Percentiles rank a stretch among this genome's conserved stretches.
Evolutionary conservation across 257 asterid species (phyloP).

Genomic region (Scutellaria baicalensis): DNA sequence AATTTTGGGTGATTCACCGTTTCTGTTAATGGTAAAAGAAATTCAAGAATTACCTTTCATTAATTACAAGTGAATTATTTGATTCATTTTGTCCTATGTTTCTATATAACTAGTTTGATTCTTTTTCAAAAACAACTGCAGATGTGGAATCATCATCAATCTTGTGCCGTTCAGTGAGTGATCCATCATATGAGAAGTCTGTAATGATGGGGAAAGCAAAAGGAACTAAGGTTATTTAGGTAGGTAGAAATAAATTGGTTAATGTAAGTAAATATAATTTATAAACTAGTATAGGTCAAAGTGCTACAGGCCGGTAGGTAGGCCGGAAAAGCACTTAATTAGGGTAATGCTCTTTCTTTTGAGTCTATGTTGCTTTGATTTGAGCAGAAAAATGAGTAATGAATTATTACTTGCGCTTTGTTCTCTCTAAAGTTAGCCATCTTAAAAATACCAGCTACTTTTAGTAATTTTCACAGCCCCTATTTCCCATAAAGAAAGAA

Average conservation of each 20-base stretch:
- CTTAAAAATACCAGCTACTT: neutral
- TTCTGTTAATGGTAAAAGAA: neutral
- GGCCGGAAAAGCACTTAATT: conserved; percentile 20
- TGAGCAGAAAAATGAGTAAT: conserved; percentile 35
- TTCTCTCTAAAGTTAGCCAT: conserved; percentile 6
- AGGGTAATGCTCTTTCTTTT: conserved; percentile 14
- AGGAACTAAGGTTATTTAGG: neutral
- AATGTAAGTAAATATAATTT: conserved; percentile 1
- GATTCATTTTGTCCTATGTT: neutral
- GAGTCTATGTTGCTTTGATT: conserved; percentile 20
- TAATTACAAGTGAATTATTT: neutral
- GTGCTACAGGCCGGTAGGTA: conserved; percentile 20
- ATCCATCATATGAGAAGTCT: conserved; percentile 53
- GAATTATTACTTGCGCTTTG: conserved; percentile 31
- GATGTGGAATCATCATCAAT: conserved; percentile 38
- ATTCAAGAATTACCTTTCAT: neutral
- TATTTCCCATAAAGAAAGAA: neutral
- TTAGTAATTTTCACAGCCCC: neutral
- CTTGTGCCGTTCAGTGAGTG: conserved; percentile 57
- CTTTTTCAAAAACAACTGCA: neutral
- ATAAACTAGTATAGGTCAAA: conserved; percentile 30
- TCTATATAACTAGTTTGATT: too few relatives aligned
- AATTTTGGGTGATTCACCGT: neutral
- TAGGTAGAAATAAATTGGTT: conserved; percentile 6
- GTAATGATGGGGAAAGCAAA: conserved; percentile 23